Evolutionary conservation across 352 stramenopile species (phyloP).

Genomic region (Phytophthora uliginosa): DNA sequence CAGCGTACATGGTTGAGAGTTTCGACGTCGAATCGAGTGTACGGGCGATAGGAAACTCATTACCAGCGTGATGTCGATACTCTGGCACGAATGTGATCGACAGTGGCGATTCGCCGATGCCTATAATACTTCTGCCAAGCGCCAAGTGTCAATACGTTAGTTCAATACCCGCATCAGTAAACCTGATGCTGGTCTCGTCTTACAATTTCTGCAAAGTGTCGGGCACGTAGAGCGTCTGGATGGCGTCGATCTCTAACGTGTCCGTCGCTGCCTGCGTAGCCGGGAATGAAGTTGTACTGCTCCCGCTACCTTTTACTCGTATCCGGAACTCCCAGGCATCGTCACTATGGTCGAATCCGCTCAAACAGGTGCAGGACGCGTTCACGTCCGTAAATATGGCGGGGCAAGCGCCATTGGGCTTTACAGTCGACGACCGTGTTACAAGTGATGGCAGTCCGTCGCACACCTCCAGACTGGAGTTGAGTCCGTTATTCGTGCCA

Average conservation of each 20-base stretch:
- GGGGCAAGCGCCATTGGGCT: constrained; percentile 44
- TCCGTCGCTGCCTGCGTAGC: constrained; percentile 17
- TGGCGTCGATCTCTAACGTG: constrained; percentile 31
- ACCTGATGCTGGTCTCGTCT: constrained; percentile 2
- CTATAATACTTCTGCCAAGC: constrained; percentile 31
- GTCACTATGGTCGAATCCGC: constrained; percentile 14
- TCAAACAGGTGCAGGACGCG: constrained; percentile 55
- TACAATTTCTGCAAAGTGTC: constrained; percentile 36
- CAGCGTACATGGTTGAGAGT: constrained; percentile 30
- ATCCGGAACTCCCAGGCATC: constrained; percentile 36
- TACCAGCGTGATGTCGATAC: constrained; percentile 25
- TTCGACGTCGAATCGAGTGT: constrained; percentile 18
- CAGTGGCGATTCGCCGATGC: constrained; percentile 23
- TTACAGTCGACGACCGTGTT: constrained; percentile 28
- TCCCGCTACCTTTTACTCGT: constrained; percentile 8
- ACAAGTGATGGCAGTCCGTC: constrained; percentile 36
- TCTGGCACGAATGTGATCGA: constrained; percentile 39
- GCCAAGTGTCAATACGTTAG: constrained; percentile 5
- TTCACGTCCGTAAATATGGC: constrained; percentile 37
- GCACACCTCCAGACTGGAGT: constrained; percentile 29
- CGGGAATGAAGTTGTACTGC: constrained; percentile 13
- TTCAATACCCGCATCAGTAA: background rate
- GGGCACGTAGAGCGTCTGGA: constrained; percentile 42
- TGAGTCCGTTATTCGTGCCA: constrained; percentile 18
- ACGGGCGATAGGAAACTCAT: constrained; percentile 27